Evolutionary conservation across 129 eudicot genomes (phyloP).

Genomic region (Arctium lappa): DNA sequence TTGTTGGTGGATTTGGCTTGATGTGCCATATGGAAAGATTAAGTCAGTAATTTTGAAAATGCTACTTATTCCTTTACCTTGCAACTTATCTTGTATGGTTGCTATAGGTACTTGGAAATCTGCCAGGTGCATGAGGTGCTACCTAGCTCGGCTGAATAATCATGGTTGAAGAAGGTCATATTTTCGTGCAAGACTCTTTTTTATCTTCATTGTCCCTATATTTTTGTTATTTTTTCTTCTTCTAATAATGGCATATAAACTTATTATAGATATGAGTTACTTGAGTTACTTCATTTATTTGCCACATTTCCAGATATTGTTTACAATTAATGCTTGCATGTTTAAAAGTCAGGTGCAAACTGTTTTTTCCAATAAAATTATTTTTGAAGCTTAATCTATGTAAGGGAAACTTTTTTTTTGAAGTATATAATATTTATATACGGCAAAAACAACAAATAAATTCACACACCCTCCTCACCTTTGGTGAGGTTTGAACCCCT

Average conservation of each 20-base stretch:
- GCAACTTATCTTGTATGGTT: constrained; percentile 10
- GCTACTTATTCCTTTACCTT: neutral
- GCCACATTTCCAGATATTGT: neutral
- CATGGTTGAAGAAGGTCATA: constrained; percentile 48
- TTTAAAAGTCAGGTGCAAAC: neutral
- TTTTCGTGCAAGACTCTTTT: neutral
- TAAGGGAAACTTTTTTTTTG: too few relatives aligned
- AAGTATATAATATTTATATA: too few relatives aligned
- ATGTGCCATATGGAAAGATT: neutral
- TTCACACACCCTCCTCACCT: too few relatives aligned
- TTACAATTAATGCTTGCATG: neutral
- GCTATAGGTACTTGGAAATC: constrained; percentile 45
- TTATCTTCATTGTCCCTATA: neutral
- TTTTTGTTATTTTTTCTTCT: neutral
- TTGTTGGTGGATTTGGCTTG: neutral
- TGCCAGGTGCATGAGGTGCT: constrained; percentile 50
- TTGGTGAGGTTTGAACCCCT: too few relatives aligned
- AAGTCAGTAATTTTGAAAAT: neutral
- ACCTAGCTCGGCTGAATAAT: constrained; percentile 43
- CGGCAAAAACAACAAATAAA: too few relatives aligned
- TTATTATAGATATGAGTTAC: neutral
- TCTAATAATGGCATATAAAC: neutral
- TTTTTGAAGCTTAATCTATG: neutral
- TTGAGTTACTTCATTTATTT: neutral
- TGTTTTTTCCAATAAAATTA: neutral